Evolutionary conservation across 78 protist genomes (phyloP), one percentile per base, ranked within the genome.

Genomic region (Speleostelium caveatum): DNA sequence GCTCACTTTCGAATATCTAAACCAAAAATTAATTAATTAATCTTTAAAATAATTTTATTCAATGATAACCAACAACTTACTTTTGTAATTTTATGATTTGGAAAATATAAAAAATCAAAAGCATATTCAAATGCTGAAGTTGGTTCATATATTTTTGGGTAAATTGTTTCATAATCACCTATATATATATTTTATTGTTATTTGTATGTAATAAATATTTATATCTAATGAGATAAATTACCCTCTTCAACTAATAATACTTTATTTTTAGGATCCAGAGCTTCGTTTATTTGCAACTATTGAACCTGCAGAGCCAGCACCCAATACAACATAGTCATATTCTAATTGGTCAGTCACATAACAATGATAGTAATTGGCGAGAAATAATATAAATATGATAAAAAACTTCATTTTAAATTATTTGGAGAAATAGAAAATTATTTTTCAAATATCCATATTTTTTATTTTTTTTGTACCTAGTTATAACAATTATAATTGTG

Each of bases 291-390:
- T 17, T 17, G 73, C 73, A 65, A 65, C 73, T 38, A 65, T 38
- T 6, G 73, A 65, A 17, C 73, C 73, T 65, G 73, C 39, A 30
- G 55, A 12, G 3, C 73, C 73, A 19, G 73, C 73, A 38, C 73
- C 73, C 1, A 65, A 2, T 6, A 65, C 51, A 19, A 65, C 38
- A 65, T 65, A 65, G 16, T 65, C 73, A 65, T 65, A 65, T 21
- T 49, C 8, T 49, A 49, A 12, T 8, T 16, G 24, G 12, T 49
- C 55, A 49, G 8, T 49, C 12, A 12, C 24, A 16, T 49, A 12
- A 49, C 55, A 8, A 49, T 12, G 24, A 49, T 49, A 16, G 55
- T 8, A 8, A 49, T 49, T n/a, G n/a, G n/a, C n/a, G n/a, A n/a
- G n/a, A n/a, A n/a, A n/a, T n/a, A n/a, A n/a, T n/a, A n/a, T n/a